A percentile compares a stretch with the other conserved stretches of the same genome.
Evolutionary conservation across 2,329 filamentous ascomycete species (phyloP).

Genomic region (Trichophyton mentagrophytes): DNA sequence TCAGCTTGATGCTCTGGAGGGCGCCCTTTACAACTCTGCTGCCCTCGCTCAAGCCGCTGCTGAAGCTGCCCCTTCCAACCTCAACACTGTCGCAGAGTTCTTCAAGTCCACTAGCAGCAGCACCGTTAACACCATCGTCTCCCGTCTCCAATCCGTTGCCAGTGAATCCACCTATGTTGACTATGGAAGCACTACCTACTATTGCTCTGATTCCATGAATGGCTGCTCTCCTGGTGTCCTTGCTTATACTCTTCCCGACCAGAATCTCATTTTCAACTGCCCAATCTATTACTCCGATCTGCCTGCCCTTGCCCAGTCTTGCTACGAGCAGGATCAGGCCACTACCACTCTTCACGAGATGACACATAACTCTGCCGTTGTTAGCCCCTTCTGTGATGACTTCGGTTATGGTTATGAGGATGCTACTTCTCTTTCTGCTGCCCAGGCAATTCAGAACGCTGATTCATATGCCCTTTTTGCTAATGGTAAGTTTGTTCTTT

Average conservation of each 20-base stretch:
- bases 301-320: conserved; percentile 37
- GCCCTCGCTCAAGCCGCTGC: conserved; percentile 41
- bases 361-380: conserved; percentile 46
- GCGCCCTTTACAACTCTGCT: conserved; percentile 43
- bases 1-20: conserved; percentile 35
- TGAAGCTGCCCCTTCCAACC: conserved; percentile 31
- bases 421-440: conserved; percentile 33
- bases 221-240: conserved; percentile 43
- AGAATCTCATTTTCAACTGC: conserved; percentile 50
- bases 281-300: conserved; percentile 42
- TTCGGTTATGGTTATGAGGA: conserved; percentile 46
- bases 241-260: conserved; percentile 48
- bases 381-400: conserved; percentile 46
- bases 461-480: conserved; percentile 48
- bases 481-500: conserved; percentile 28
- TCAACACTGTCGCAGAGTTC: conserved; percentile 43
- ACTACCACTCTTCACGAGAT: conserved; percentile 54
- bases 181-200: conserved; percentile 39
- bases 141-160: conserved; percentile 41
- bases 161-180: conserved; percentile 43
- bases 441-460: conserved; percentile 48
- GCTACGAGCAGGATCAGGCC: conserved; percentile 54
- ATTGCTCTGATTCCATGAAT: conserved; percentile 48
- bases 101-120: conserved; percentile 46
- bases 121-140: conserved; percentile 39